phyloP scores from a whole-genome alignment of 2,329 filamentous ascomycete species.

The Pestalotiopsis sp. region DNA sequence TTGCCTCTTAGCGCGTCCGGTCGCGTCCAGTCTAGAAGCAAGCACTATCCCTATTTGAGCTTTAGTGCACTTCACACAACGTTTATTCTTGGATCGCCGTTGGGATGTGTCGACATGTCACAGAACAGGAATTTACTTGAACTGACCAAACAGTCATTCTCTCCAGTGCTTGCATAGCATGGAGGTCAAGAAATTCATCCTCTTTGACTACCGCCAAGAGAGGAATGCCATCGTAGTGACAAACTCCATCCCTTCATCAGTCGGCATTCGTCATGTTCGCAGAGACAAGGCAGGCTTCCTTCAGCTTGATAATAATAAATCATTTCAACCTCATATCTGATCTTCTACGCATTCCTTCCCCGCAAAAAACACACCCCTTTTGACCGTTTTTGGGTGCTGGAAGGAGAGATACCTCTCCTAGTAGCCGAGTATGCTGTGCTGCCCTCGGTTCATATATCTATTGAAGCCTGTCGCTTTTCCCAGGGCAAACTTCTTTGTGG shows the following conservation, averaged over 20 bases:
- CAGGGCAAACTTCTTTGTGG: conserved; percentile 26
- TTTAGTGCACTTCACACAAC: neutral
- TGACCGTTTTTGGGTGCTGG: conserved; percentile 3
- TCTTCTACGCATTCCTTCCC: neutral
- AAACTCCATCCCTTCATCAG: too few relatives aligned
- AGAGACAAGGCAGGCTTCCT: neutral
- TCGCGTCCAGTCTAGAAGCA: neutral
- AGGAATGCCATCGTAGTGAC: too few relatives aligned
- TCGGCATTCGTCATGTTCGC: too few relatives aligned
- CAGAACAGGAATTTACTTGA: too few relatives aligned
- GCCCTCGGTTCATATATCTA: conserved; percentile 20
- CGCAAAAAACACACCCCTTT: neutral
- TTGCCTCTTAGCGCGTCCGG: neutral
- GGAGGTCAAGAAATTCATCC: too few relatives aligned
- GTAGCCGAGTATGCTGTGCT: neutral
- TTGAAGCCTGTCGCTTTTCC: conserved; percentile 26
- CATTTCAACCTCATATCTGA: conserved; percentile 9
- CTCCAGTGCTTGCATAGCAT: too few relatives aligned
- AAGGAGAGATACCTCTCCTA: neutral
- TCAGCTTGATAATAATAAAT: neutral
- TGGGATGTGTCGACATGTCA: too few relatives aligned
- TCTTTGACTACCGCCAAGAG: too few relatives aligned
- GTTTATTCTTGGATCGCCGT: neutral
- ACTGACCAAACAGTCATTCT: too few relatives aligned
- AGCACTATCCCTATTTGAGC: neutral